A percentile compares a stretch with the other conserved stretches of the same genome.
Evolutionary conservation across 1,139 yeast species (phyloP).

Genomic region (Lodderomyces elongisporus): DNA sequence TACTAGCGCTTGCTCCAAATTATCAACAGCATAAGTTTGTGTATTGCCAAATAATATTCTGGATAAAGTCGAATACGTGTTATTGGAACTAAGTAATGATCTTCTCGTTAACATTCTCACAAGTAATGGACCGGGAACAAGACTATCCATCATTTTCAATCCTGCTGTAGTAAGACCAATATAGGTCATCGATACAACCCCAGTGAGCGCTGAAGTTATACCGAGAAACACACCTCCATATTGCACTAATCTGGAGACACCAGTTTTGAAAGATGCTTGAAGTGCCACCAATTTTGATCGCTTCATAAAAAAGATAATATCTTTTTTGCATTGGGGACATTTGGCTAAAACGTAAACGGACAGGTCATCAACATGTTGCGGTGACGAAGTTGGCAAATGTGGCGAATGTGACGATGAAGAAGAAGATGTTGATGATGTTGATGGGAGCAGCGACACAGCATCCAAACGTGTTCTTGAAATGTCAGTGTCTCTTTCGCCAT

Average conservation of each 20-base stretch:
- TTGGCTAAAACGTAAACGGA: conserved; percentile 24
- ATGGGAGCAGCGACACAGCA: not conserved
- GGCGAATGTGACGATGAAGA: conserved; percentile 1
- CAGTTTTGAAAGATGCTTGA: conserved; percentile 17
- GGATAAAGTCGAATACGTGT: conserved; percentile 14
- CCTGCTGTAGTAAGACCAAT: conserved; percentile 41
- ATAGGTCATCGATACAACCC: conserved; percentile 39
- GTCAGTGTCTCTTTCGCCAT: conserved; percentile 1
- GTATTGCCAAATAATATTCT: conserved; percentile 18
- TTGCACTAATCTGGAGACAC: conserved; percentile 23
- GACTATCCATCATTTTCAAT: conserved; percentile 32
- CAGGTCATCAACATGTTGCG: not conserved
- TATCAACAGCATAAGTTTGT: conserved; percentile 22
- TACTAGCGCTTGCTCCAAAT: conserved; percentile 30
- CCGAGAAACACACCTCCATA: conserved; percentile 34
- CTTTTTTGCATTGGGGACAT: conserved; percentile 44
- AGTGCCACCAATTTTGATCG: conserved; percentile 25
- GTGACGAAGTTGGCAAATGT: not conserved
- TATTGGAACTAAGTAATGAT: conserved; percentile 5
- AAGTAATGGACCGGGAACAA: conserved; percentile 34
- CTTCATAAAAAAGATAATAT: conserved; percentile 32
- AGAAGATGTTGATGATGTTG: not conserved
- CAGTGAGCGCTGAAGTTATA: conserved; percentile 38
- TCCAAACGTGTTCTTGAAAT: not conserved
- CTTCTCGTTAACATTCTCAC: conserved; percentile 25